These are phyloP conservation scores for Debaryomyces fabryi DNA, from an alignment of 1,139 yeast species.

Conservation along the genomic window DNA sequence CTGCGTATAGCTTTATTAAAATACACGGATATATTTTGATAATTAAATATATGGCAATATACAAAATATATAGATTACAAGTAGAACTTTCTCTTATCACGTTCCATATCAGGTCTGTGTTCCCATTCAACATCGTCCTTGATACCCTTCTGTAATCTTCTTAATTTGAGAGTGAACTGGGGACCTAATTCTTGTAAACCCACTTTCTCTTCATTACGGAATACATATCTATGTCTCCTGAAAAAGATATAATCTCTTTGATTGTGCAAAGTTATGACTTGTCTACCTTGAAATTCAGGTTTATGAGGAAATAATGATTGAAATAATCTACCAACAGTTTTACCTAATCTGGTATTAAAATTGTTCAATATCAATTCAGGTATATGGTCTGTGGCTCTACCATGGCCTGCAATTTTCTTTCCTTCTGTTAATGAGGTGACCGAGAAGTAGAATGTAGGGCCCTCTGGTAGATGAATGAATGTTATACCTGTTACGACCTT, in stretches of 20 bases:
- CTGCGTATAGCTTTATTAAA: conserved; percentile 1
- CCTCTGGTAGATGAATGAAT: conserved; percentile 88
- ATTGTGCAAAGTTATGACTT: conserved; percentile 91
- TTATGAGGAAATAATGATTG: conserved; percentile 89
- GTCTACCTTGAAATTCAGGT: conserved; percentile 94
- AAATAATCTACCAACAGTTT: conserved; percentile 87
- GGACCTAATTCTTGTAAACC: conserved; percentile 97
- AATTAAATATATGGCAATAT: background rate
- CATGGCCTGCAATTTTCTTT: conserved; percentile 82
- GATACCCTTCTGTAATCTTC: conserved; percentile 89
- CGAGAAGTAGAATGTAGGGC: conserved; percentile 92
- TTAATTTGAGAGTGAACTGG: conserved; percentile 84
- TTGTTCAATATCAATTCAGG: conserved; percentile 93
- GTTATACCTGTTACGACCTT: conserved; percentile 90
- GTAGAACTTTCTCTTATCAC: conserved; percentile 90
- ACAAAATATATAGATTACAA: conserved; percentile 38
- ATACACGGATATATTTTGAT: background rate
- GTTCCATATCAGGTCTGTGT: conserved; percentile 94
- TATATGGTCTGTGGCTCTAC: conserved; percentile 83
- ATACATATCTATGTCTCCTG: conserved; percentile 91
- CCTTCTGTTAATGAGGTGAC: conserved; percentile 78
- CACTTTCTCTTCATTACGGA: conserved; percentile 85
- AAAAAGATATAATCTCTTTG: conserved; percentile 95
- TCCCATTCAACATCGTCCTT: conserved; percentile 96
- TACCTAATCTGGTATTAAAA: conserved; percentile 89